Evolutionary conservation across 129 eudicot species (phyloP).

Genomic region (sunflower (Helianthus annuus)): DNA sequence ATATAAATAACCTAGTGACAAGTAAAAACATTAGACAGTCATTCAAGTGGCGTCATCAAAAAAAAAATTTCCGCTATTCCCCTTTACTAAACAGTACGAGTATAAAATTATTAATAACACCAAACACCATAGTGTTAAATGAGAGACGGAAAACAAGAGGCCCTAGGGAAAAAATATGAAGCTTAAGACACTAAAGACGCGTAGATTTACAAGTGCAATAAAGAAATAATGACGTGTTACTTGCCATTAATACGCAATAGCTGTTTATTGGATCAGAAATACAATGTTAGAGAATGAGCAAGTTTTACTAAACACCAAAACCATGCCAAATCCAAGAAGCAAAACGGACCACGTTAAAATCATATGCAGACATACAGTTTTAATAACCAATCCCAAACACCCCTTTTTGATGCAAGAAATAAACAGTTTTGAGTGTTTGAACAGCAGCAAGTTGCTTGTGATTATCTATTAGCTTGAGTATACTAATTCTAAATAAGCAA

Average conservation of each 20-base stretch:
- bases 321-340: not conserved
- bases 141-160: not conserved
- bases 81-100: not conserved
- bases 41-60: not conserved
- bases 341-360: not conserved
- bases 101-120: not conserved
- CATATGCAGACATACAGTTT: not conserved
- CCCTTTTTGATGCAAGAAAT: not conserved
- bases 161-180: not conserved
- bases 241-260: not conserved
- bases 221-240: constrained; percentile 2
- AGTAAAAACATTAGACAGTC: constrained; percentile 2
- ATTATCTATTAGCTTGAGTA: not conserved
- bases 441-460: not conserved
- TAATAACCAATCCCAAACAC: not conserved
- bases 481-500: not conserved
- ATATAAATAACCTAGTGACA: not conserved
- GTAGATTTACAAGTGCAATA: constrained; percentile 7
- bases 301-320: not conserved
- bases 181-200: constrained; percentile 13
- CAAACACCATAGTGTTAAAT: not conserved
- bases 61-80: not conserved
- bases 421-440: not conserved
- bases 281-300: not conserved
- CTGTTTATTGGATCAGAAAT: not conserved